Conservation (phyloP, 2,329 filamentous ascomycete species). For the Epichloe elymi region DNA sequence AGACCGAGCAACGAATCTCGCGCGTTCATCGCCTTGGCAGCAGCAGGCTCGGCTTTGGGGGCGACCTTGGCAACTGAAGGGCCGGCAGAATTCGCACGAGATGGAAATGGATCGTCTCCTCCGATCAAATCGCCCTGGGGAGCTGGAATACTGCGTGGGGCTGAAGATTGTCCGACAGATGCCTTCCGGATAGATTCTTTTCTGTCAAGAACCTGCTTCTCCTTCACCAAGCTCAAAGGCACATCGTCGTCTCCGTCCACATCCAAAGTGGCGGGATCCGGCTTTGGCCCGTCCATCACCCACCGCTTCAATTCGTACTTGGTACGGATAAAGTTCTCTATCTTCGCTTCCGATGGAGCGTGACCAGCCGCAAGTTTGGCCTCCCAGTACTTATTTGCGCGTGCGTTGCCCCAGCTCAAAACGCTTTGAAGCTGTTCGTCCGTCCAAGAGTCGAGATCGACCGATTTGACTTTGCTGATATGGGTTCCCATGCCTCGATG, state of each 20-base stretch:
- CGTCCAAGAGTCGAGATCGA: slow-evolving; percentile 96
- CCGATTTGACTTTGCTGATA: slow-evolving; percentile 94
- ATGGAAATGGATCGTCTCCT: slow-evolving; percentile 54
- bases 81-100: slow-evolving; percentile 62
- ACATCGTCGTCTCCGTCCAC: slow-evolving; percentile 77
- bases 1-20: slow-evolving; percentile 86
- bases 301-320: slow-evolving; percentile 98
- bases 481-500: slow-evolving; percentile 98
- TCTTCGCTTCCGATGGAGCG: slow-evolving; percentile 90
- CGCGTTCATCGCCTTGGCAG: slow-evolving; percentile 54
- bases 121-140: slow-evolving; percentile 71
- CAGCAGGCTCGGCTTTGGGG: slow-evolving; percentile 48
- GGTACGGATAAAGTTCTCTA: slow-evolving; percentile 98
- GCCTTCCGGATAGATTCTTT: slow-evolving; percentile 49
- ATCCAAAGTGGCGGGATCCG: slow-evolving; percentile 80
- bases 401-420: slow-evolving; percentile 86
- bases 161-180: slow-evolving; percentile 31
- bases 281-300: slow-evolving; percentile 96
- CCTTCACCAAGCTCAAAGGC: slow-evolving; percentile 47
- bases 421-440: slow-evolving; percentile 95
- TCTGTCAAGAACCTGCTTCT: slow-evolving; percentile 50
- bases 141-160: slow-evolving; percentile 21
- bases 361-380: slow-evolving; percentile 83
- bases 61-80: slow-evolving; percentile 45
- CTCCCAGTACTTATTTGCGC: slow-evolving; percentile 99